phyloP scores from a whole-genome alignment of 805 yeast genomes.

The Torulaspora franciscae region DNA sequence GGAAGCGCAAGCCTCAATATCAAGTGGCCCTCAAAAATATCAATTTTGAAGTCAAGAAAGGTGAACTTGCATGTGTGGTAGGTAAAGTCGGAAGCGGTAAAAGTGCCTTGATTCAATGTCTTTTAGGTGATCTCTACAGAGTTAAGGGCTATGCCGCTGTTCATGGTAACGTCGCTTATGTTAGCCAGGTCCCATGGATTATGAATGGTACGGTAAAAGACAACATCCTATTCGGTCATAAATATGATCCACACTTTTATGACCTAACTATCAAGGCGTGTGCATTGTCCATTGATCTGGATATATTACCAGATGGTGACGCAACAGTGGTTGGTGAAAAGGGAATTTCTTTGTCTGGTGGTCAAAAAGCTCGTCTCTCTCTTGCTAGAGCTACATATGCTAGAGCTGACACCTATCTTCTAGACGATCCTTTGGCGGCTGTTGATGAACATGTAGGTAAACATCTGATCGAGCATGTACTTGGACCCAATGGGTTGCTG shows the following conservation, averaged over 20 bases:
- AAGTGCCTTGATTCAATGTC: conserved; percentile 71
- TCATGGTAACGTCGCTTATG: conserved; percentile 81
- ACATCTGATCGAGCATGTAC: conserved; percentile 74
- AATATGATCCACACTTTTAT: conserved; percentile 76
- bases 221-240: conserved; percentile 85
- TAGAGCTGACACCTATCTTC: conserved; percentile 82
- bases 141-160: conserved; percentile 65
- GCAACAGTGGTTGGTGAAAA: conserved; percentile 93
- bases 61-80: conserved; percentile 77
- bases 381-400: conserved; percentile 95
- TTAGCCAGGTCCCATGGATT: conserved; percentile 94
- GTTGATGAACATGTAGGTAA: conserved; percentile 96
- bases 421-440: conserved; percentile 93
- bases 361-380: conserved; percentile 93
- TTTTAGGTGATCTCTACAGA: conserved; percentile 78
- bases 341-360: conserved; percentile 94
- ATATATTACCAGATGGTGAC: conserved; percentile 82
- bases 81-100: conserved; percentile 92
- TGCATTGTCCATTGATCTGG: conserved; percentile 75
- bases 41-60: conserved; percentile 60
- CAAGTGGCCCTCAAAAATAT: conserved; percentile 64
- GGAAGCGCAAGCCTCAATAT: conserved; percentile 69
- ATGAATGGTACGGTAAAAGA: conserved; percentile 92
- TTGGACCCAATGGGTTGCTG: conserved; percentile 76
- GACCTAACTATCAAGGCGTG: conserved; percentile 79